Evolutionary conservation across 2,329 filamentous ascomycete species (phyloP), one percentile per base, ranked within the genome.

Genomic region (Chrysoporthe deuterocubensis): DNA sequence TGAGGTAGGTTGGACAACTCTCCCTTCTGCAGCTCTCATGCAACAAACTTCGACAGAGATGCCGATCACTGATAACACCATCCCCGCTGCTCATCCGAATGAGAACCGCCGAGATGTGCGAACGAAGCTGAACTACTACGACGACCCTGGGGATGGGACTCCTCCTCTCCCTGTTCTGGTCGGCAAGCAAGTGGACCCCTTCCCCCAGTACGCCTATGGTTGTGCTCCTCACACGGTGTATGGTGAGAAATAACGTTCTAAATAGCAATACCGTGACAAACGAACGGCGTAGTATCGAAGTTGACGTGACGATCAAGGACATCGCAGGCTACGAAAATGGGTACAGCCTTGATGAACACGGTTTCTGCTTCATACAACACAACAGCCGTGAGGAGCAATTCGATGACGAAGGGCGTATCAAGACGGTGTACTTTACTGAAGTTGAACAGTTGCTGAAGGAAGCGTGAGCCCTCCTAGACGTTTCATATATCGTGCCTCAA

Each of bases 251-350:
- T 54, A 32, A 54, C 50, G 4, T 13, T 4, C 8, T 26, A 13
- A 34, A 32, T 26, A 54, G 50, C 11, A 81, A 82, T n/a, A 80
- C 91, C 5, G 78, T 90, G 44, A 76, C 90, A 64, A 91, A 91
- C 78, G 89, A 91, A 76, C 87, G 91, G 74, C 91, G 89, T 0
- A 85, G 91, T 73, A 84, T 89, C 18, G 82, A 86, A 37, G 80
- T n/a, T 81, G 84, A 0, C 79, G 81, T 64, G 84, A 87, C 0
- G 76, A 78, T 21, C 81, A 88, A 43, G 81, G 88, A 91, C 0
- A 84, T 79, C 11, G 76, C 85, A 44, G 88, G 88, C 0, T 89
- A 91, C 73, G 87, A 91, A 66, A 88, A 90, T 70, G 88, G 91
- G 73, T 91, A 89, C 0, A 76, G 81, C 8, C 79, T 81, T 21